These are phyloP conservation scores for Penicillium sclerotiorum DNA, from an alignment of 2,329 filamentous ascomycete genomes.

Conservation along the genomic window DNA sequence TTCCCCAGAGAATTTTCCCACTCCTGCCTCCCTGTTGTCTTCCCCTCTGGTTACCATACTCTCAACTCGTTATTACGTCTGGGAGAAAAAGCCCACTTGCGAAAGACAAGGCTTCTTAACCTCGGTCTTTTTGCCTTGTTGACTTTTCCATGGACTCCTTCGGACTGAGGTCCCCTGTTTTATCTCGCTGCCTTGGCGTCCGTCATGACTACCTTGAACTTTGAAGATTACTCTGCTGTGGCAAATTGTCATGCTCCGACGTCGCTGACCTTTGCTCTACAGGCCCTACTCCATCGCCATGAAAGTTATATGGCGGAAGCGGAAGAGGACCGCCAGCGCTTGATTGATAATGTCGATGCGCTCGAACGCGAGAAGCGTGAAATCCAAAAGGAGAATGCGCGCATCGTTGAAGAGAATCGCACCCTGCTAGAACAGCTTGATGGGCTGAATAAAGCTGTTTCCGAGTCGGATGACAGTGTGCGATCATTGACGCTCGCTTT, in stretches of 20 bases:
- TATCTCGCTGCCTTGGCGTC: constrained; percentile 33
- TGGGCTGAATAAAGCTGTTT: constrained; percentile 74
- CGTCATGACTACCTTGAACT: constrained; percentile 30
- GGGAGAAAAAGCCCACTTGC: neutral
- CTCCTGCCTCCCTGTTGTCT: neutral
- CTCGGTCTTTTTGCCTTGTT: neutral
- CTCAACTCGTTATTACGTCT: neutral
- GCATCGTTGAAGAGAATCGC: constrained; percentile 80
- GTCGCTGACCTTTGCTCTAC: constrained; percentile 71
- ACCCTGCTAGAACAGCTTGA: constrained; percentile 82
- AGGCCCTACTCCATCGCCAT: constrained; percentile 90
- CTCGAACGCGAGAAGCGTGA: constrained; percentile 74
- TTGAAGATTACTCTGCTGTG: constrained; percentile 24
- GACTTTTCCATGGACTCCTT: constrained; percentile 25
- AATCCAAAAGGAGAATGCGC: constrained; percentile 75
- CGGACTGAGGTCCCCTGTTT: constrained; percentile 27
- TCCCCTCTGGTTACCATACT: neutral
- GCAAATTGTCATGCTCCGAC: constrained; percentile 33
- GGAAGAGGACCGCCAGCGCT: constrained; percentile 76
- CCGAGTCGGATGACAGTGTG: constrained; percentile 78
- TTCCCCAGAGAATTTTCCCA: constrained; percentile 1
- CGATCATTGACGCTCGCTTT: constrained; percentile 75
- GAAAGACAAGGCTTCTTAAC: no score
- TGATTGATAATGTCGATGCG: constrained; percentile 71
- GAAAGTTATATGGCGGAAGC: constrained; percentile 93